Percentiles rank a stretch among this genome's conserved stretches.
Conservation (phyloP, 2,329 filamentous ascomycete genomes). For the Acarospora socialis region DNA sequence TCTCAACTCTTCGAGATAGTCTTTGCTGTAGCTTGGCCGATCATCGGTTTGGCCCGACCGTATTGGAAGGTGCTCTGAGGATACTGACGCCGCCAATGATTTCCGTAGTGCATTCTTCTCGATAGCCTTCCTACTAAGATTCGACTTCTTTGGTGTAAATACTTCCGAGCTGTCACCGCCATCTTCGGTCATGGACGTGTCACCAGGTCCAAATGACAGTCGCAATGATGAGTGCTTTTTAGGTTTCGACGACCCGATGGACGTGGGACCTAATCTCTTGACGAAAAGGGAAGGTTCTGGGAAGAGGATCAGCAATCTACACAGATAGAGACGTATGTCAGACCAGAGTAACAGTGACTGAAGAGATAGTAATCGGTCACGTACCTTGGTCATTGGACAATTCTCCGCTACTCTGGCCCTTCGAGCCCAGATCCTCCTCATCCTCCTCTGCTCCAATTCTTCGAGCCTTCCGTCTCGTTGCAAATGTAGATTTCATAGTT, state of each 20-base stretch:
- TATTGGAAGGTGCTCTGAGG: slow-evolving; percentile 40
- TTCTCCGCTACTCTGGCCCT: background rate
- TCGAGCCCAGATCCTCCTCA: slow-evolving; percentile 34
- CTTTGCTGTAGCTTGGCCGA: slow-evolving; percentile 68
- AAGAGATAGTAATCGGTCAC: slow-evolving; percentile 15
- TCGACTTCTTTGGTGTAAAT: slow-evolving; percentile 48
- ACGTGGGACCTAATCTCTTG: no score
- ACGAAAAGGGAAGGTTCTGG: slow-evolving; percentile 35
- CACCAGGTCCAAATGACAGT: slow-evolving; percentile 59
- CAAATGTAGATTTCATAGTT: slow-evolving; percentile 44
- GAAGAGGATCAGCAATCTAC: slow-evolving; percentile 23
- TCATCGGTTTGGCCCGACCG: slow-evolving; percentile 50
- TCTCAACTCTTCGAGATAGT: slow-evolving; percentile 73
- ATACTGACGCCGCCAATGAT: slow-evolving; percentile 30
- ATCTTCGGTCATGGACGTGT: slow-evolving; percentile 39
- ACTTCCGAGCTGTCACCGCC: slow-evolving; percentile 38
- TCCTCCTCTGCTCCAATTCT: slow-evolving; percentile 63
- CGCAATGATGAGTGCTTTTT: slow-evolving; percentile 62
- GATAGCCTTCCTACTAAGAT: slow-evolving; percentile 47
- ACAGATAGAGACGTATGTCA: slow-evolving; percentile 21
- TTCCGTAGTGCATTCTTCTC: slow-evolving; percentile 54
- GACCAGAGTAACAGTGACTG: slow-evolving; percentile 9
- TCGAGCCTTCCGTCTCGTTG: slow-evolving; percentile 52
- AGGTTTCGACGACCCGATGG: slow-evolving; percentile 33
- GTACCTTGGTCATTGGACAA: slow-evolving; percentile 25